Base-by-base conservation (phyloP, 495 filamentous ascomycete species). In the Neurospora discreta region DNA sequence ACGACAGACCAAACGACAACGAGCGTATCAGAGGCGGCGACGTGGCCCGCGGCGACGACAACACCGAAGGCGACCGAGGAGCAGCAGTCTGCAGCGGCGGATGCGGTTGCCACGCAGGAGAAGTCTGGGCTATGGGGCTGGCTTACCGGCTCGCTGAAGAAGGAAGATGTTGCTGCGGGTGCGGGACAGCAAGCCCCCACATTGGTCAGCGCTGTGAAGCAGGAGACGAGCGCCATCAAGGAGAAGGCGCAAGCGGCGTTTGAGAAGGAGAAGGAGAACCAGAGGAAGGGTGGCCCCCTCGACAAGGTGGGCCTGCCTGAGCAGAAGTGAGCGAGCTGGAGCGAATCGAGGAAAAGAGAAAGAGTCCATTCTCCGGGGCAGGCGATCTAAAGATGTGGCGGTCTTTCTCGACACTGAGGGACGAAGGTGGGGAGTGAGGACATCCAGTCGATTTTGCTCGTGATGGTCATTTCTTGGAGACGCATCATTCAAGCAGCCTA, bases 141-240 rank as follows among this genome's bases (percentile, higher is more conserved):
- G 84, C 71, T 85, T 46, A 82, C 83, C 23, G 75, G 79, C 15
- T 81, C 80, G 20, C 73, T 93, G 52, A 88, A 89, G 79, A 86
- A 87, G 72, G 90, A 92, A 70, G 84, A 81, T 73, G 77, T 81
- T 74, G 70, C 68, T 6, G 52, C 77, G 16, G 81, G 76, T 78
- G 69, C 72, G 79, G 60, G 81, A 79, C 43, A 81, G 80, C 70
- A 81, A 82, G 67, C 69, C 26, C 26, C 52, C 6, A 65, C 26
- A 3, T 33, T 83, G 39, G 77, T 80, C 20, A 73, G 80, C 20
- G 80, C 82, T 10, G 75, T 78, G 30, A 81, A 82, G 73, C 76
- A 77, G 38, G 80, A 79, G 75, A 74, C 74, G 72, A 72, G 74
- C 13, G 70, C 40, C 5, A 46, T 78, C 15, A 71, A 73, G 71